Conservation (phyloP, 176 grass and related monocot species). For the Bromus sterilis region DNA sequence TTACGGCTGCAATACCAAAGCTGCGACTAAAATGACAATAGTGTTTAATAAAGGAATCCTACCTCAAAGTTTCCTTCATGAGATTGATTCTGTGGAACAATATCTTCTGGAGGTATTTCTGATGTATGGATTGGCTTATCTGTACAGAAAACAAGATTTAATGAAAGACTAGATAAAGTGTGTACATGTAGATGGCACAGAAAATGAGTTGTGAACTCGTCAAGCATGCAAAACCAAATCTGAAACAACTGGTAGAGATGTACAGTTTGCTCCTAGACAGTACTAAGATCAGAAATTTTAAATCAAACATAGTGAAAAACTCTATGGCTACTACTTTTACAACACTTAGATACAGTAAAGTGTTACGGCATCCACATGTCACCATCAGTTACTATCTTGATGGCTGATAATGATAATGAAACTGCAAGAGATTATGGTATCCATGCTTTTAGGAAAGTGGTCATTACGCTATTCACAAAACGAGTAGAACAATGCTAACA, state of each 20-base stretch:
- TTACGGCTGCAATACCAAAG: slow-evolving; percentile 4
- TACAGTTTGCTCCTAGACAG: not conserved
- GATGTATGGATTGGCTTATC: slow-evolving; percentile 17
- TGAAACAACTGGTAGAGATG: not conserved
- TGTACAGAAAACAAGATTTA: slow-evolving; percentile 24
- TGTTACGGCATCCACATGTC: not conserved
- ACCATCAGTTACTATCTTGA: not conserved
- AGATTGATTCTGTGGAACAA: slow-evolving; percentile 16
- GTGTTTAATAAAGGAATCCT: slow-evolving; percentile 9
- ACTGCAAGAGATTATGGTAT: not conserved
- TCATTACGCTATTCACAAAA: not conserved
- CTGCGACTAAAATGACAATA: not conserved
- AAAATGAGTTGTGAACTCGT: not conserved
- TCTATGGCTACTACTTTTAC: slow-evolving; percentile 3
- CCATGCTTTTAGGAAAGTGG: not conserved
- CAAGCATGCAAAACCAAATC: not conserved
- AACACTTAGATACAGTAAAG: not conserved
- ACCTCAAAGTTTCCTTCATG: slow-evolving; percentile 28
- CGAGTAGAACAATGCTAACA: not conserved
- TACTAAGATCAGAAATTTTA: not conserved
- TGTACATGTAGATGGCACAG: not conserved
- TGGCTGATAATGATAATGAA: not conserved
- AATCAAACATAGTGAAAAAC: not conserved
- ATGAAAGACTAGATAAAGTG: not conserved
- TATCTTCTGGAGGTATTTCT: slow-evolving; percentile 18